Evolutionary conservation across 169 alveolate genomes (phyloP), one percentile per base, ranked within the genome.

Genomic region (Condylostoma magnum): DNA sequence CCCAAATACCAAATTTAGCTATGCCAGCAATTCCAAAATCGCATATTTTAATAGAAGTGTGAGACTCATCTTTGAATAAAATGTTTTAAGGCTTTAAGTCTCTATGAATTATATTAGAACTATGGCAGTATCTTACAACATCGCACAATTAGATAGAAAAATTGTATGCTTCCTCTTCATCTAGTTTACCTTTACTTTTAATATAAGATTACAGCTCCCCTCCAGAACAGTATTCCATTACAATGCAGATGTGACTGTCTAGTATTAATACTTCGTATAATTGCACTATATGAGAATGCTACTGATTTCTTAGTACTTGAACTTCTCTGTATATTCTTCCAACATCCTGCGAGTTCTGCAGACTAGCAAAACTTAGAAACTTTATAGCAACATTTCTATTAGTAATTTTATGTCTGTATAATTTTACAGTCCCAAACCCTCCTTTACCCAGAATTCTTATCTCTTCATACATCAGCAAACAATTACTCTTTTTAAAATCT

Each of bases 141-240:
- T 51, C 60, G 25, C 36, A 15, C 36, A 51, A 20, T 51, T 51
- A 33, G 15, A 31, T 22, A 22, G 66, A 43, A 25, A 67, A 20
- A 10, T 46, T 22, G 28, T 47, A 34, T n/a, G 38, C 76, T 30
- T 30, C 65, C 50, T 67, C 66, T 50, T 67, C 76, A 48, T 18
- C 47, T 3, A 67, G 65, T 15, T 18, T 18, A 30, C 66, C 76
- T 3, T 3, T 25, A n/a, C 50, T 36, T 48, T 67, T 28, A 22
- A 67, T 36, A 50, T 48, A 67, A 8, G 31, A 31, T 15, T 46
- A n/a, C 3, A 67, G 76, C 25, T 67, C 76, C 44, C 76, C 76
- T 27, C 76, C 76, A 30, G 66, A 48, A 36, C 76, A 67, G 67
- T 47, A 67, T 33, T 67, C 76, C 76, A 67, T 67, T 0, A 67